Conservation (phyloP, 225 moss, liverwort and hornwort genomes). For the Lunularia cruciata region DNA sequence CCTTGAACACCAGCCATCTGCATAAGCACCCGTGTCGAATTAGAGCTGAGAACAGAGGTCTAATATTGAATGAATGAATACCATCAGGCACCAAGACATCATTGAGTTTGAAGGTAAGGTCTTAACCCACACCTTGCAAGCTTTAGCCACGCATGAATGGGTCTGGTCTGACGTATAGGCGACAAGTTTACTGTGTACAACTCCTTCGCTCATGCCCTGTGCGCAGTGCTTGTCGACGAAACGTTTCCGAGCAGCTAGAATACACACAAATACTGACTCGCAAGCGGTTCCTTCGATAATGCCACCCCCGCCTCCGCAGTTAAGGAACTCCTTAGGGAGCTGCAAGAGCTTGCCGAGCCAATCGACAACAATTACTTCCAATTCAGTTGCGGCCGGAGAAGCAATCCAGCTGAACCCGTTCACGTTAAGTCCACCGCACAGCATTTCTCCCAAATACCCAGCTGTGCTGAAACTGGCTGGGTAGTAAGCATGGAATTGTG, state of each 20-base stretch:
- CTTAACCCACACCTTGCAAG: slow-evolving; percentile 42
- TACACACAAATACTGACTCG: slow-evolving; percentile 57
- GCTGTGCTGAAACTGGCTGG: slow-evolving; percentile 63
- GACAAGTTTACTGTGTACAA: slow-evolving; percentile 45
- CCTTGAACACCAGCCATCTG: slow-evolving; percentile 57
- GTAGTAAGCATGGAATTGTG: slow-evolving; percentile 61
- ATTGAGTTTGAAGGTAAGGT: too few relatives aligned
- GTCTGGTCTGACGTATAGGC: slow-evolving; percentile 70
- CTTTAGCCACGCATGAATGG: slow-evolving; percentile 59
- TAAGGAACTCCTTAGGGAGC: slow-evolving; percentile 60
- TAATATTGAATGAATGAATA: too few relatives aligned
- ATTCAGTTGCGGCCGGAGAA: slow-evolving; percentile 71
- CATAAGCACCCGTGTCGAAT: too few relatives aligned
- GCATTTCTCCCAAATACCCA: slow-evolving; percentile 62
- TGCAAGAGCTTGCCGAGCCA: slow-evolving; percentile 75
- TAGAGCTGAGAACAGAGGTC: too few relatives aligned
- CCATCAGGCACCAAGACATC: too few relatives aligned
- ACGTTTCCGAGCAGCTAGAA: slow-evolving; percentile 61
- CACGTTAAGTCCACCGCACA: slow-evolving; percentile 54
- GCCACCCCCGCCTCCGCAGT: slow-evolving; percentile 68
- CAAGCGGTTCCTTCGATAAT: slow-evolving; percentile 69
- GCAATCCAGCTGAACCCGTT: slow-evolving; percentile 71
- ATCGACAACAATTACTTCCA: slow-evolving; percentile 63
- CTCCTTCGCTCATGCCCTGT: slow-evolving; percentile 41
- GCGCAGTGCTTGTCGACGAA: slow-evolving; percentile 35